Conservation (phyloP, 352 stramenopile species). For the Peronospora tabacina region DNA sequence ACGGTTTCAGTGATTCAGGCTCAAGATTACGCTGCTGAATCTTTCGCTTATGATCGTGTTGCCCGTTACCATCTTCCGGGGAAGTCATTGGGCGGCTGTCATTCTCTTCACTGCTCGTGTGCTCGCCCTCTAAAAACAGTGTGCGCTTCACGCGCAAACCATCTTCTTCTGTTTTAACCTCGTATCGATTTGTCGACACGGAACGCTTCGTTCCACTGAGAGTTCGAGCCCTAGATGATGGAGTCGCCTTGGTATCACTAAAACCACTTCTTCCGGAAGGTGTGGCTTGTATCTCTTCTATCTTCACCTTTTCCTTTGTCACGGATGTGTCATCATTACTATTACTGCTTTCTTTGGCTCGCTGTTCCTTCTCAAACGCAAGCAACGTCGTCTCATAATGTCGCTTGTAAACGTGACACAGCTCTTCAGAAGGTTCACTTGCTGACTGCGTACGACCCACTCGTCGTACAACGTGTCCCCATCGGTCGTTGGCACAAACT, state of each 20-base stretch:
- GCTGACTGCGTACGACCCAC: slow-evolving; percentile 50
- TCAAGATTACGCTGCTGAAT: slow-evolving; percentile 26
- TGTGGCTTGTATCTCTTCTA: slow-evolving; percentile 13
- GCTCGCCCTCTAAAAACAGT: slow-evolving; percentile 47
- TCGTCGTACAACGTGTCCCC: slow-evolving; percentile 52
- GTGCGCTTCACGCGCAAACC: slow-evolving; percentile 47
- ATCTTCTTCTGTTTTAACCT: slow-evolving; percentile 14
- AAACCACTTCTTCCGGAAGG: slow-evolving; percentile 3
- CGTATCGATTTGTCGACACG: slow-evolving; percentile 3
- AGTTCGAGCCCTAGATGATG: slow-evolving; percentile 41
- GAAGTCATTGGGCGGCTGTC: slow-evolving; percentile 17
- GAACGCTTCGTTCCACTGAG: slow-evolving; percentile 37
- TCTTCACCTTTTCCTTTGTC: slow-evolving; percentile 11
- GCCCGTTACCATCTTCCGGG: slow-evolving; percentile 4
- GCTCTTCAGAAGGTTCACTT: slow-evolving; percentile 33
- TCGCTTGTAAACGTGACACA: slow-evolving; percentile 43
- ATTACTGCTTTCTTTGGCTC: slow-evolving; percentile 1
- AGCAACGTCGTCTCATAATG: slow-evolving; percentile 52
- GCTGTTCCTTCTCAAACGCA: slow-evolving; percentile 45
- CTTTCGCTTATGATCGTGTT: slow-evolving; percentile 4
- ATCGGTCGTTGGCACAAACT: slow-evolving; percentile 33
- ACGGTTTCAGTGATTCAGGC: slow-evolving; percentile 42
- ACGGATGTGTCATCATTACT: slow-evolving; percentile 6
- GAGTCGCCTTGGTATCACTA: slow-evolving; percentile 29
- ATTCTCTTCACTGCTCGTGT: slow-evolving; percentile 55